Percentiles rank a stretch among this genome's conserved stretches.
These are phyloP conservation scores for Salvia hispanica DNA, from an alignment of 257 asterid species.

Conservation along the genomic window DNA sequence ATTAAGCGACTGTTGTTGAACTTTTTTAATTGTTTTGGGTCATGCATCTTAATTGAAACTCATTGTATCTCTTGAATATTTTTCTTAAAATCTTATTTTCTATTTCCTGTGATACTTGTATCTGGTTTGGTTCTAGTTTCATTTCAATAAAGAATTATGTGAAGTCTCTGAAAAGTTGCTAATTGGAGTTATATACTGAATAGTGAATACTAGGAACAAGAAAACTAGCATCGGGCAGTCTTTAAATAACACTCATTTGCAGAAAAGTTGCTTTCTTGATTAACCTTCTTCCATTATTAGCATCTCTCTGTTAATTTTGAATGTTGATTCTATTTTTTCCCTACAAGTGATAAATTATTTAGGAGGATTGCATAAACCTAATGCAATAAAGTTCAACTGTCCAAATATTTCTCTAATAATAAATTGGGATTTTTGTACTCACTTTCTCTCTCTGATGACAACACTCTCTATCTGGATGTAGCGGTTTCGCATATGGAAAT, in stretches of 20 bases:
- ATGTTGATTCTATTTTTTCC: not conserved
- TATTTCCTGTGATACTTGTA: not conserved
- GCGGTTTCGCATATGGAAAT: constrained; percentile 65
- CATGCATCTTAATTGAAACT: not conserved
- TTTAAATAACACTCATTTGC: not conserved
- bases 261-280: no score
- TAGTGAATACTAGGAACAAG: not conserved
- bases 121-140: not conserved
- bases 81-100: not conserved
- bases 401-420: not conserved
- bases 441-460: constrained; percentile 15
- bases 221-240: not conserved
- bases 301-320: constrained; percentile 2
- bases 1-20: not conserved
- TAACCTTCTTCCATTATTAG: no score
- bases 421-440: not conserved
- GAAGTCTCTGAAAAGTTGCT: not conserved
- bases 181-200: not conserved
- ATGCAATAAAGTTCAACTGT: not conserved
- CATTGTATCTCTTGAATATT: not conserved
- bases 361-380: not conserved
- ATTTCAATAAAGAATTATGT: not conserved
- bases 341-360: not conserved
- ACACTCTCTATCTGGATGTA: constrained; percentile 36
- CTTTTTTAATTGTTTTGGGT: not conserved